Percentiles rank a stretch among this genome's conserved stretches.
Conservation (phyloP, 192 early-diverging fungal species). For the Spizellomyces sp. region DNA sequence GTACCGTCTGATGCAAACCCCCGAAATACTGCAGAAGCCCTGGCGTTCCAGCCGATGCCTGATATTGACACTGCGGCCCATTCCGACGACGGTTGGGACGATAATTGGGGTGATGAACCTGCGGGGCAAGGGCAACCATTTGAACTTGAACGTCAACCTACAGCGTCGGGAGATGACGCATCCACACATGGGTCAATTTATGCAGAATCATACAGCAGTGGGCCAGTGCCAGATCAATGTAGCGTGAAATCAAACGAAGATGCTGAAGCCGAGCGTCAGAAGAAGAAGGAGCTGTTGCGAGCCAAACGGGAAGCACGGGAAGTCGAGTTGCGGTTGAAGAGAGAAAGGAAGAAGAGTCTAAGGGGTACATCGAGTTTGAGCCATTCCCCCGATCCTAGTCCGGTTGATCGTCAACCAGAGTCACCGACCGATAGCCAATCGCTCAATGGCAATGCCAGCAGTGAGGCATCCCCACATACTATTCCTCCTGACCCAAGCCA, state of each 20-base stretch:
- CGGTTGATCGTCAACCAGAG: too few species aligned
- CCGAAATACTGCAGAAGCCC: not conserved
- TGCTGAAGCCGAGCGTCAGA: slow-evolving; percentile 7
- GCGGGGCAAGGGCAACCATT: not conserved
- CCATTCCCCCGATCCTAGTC: not conserved
- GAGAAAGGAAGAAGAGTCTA: not conserved
- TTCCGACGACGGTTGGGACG: slow-evolving; percentile 2
- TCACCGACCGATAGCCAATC: too few species aligned
- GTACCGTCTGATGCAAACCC: not conserved
- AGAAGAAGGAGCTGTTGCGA: not conserved
- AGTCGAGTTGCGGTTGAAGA: slow-evolving; percentile 5
- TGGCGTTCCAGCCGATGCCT: not conserved
- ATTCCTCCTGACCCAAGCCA: too few species aligned
- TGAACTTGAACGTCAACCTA: not conserved
- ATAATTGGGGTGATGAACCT: not conserved
- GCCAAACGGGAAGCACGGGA: slow-evolving; percentile 18
- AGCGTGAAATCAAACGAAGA: not conserved
- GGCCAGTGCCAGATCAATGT: not conserved
- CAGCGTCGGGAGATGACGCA: not conserved
- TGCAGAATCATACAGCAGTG: slow-evolving; percentile 1
- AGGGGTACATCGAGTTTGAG: not conserved
- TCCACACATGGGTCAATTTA: not conserved
- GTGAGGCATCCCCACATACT: too few species aligned
- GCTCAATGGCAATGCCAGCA: too few species aligned
- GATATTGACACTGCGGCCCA: not conserved